Evolutionary conservation across 2,329 filamentous ascomycete genomes (phyloP), one percentile per base, ranked within the genome.

Genomic region (Fusarium poae): DNA sequence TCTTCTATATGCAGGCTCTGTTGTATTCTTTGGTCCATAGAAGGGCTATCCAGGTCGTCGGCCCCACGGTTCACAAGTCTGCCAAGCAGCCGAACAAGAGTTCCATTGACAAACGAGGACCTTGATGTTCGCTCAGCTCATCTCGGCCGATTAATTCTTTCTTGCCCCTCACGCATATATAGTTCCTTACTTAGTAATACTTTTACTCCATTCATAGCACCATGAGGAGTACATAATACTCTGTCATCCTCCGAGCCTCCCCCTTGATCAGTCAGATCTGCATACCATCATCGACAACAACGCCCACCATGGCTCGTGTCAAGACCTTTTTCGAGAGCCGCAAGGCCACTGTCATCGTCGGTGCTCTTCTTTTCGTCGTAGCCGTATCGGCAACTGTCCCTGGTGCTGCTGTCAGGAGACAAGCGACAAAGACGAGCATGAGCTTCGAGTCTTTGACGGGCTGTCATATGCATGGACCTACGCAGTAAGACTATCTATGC

Each of bases 321-420:
- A 64, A 57, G 45, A 37, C 27, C 23, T 46, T 61, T 34, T 64
- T 62, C 45, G 20, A 61, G 39, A 62, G 61, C 37, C 66, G 65
- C 34, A 64, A 64, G 21, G 54, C 44, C 10, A 50, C 48, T 23
- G 21, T 54, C 34, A 5, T 74, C 25, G 34, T 50, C 2, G 59
- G 50, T 8, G 60, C 59, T 6, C 40, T 74, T 4, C 32, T 71
- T 20, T 68, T 73, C 16, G 43, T 62, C 13, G 51, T 56, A 21
- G 55, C 73, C 34, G 70, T 70, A 5, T 72, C 72, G n/a, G 72
- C 71, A 16, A 59, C 71, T 9, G 50, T 65, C 8, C 67, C 69
- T 2, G 61, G 52, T 2, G 66, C 53, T 27, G 66, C 42, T 27
- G 27, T 73, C 6, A 61, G 56, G 6, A 70, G 71, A 13, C 70